These are phyloP conservation scores for Chalaropsis ovoidea DNA, from an alignment of 2,329 filamentous ascomycete species.

Conservation along the genomic window DNA sequence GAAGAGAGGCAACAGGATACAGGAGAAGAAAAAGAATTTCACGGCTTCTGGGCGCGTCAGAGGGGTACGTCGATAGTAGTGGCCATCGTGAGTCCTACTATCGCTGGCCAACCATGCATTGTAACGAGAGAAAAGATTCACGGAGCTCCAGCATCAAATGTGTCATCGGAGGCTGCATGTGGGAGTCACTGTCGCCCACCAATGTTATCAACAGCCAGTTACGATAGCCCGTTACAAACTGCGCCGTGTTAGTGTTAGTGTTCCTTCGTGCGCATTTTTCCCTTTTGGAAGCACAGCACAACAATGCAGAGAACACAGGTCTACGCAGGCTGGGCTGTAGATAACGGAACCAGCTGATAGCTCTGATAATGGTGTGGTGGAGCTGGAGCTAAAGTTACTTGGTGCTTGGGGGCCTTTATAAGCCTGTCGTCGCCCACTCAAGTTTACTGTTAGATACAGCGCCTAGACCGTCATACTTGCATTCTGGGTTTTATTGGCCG, in stretches of 20 bases:
- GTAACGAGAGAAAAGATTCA: too few relatives aligned
- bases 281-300: background rate
- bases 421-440: background rate
- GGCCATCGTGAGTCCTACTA: too few relatives aligned
- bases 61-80: too few relatives aligned
- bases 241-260: background rate
- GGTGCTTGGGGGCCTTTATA: background rate
- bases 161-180: background rate
- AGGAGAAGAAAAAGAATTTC: slow-evolving; percentile 1
- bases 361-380: slow-evolving; percentile 16
- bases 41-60: background rate
- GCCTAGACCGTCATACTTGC: background rate
- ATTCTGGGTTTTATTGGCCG: background rate
- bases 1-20: slow-evolving; percentile 1
- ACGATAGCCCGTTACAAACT: background rate
- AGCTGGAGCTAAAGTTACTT: background rate
- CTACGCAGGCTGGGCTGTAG: background rate
- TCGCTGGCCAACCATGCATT: too few relatives aligned
- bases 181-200: background rate
- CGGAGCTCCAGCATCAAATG: too few relatives aligned
- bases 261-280: background rate
- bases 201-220: too few relatives aligned
- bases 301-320: background rate
- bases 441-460: background rate
- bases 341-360: slow-evolving; percentile 1